A percentile compares a stretch with the other conserved stretches of the same genome.
Conservation (phyloP, 306 rosid species). For the Glycyrrhiza uralensis region DNA sequence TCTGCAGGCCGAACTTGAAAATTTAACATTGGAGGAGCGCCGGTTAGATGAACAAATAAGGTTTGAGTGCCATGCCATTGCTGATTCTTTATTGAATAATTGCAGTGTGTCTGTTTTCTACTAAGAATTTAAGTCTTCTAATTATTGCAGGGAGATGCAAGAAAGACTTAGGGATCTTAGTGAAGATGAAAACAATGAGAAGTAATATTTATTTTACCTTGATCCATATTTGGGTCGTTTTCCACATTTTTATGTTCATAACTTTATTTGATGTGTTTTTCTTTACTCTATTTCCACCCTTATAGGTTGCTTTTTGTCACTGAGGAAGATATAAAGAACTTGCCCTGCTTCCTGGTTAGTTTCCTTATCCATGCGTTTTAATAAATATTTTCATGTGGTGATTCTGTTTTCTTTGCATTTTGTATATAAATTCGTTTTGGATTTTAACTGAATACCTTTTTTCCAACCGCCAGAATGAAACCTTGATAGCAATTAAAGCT, state of each 20-base stretch:
- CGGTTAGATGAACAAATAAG: constrained; percentile 82
- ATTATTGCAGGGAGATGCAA: constrained; percentile 83
- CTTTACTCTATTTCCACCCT: constrained; percentile 15
- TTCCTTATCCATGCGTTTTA: constrained; percentile 1
- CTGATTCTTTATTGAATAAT: constrained; percentile 7
- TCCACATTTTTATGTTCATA: not conserved
- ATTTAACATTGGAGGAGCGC: constrained; percentile 64
- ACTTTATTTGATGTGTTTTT: constrained; percentile 14
- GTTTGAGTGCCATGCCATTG: constrained; percentile 37
- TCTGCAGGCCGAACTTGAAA: constrained; percentile 87
- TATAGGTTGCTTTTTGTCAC: constrained; percentile 90
- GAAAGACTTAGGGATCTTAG: constrained; percentile 80
- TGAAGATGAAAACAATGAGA: constrained; percentile 86
- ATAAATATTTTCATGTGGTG: not conserved
- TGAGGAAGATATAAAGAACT: constrained; percentile 89
- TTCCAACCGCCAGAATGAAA: constrained; percentile 75
- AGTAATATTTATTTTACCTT: constrained; percentile 43
- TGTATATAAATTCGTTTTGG: not conserved
- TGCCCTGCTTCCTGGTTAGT: constrained; percentile 86
- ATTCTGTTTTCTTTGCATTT: constrained; percentile 12
- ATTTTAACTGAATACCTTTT: constrained; percentile 1
- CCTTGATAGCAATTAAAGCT: constrained; percentile 96
- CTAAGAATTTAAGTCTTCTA: constrained; percentile 25
- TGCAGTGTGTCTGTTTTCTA: constrained; percentile 3
- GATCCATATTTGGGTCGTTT: constrained; percentile 2